Percentiles rank a stretch among this genome's conserved stretches.
These are phyloP conservation scores for Calocera cornea DNA, from an alignment of 768 basidiomycete species.

Conservation along the genomic window DNA sequence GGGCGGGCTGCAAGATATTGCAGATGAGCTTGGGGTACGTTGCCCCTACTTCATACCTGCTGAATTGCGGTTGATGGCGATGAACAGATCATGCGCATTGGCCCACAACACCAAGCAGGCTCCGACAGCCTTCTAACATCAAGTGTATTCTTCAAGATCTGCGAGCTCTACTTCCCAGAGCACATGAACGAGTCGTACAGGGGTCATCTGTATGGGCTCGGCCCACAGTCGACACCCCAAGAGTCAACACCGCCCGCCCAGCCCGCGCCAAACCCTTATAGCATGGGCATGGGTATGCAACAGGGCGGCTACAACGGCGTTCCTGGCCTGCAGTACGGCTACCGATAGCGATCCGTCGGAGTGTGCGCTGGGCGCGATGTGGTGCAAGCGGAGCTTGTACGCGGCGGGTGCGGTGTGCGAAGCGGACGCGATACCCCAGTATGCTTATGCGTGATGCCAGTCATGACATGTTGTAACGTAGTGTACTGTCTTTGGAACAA, in stretches of 20 bases:
- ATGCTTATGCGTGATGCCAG: slow-evolving; percentile 3
- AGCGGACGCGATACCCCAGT: slow-evolving; percentile 1
- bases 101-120: slow-evolving; percentile 87
- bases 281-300: not conserved
- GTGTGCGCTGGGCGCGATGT: not conserved
- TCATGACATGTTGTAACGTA: slow-evolving; percentile 3
- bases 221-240: not conserved
- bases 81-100: slow-evolving; percentile 69
- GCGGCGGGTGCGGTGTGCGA: not conserved
- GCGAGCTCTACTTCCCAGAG: slow-evolving; percentile 81
- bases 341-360: not conserved
- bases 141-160: slow-evolving; percentile 92
- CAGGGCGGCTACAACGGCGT: not conserved
- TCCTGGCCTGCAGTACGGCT: not conserved
- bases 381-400: not conserved
- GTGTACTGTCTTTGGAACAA: not conserved
- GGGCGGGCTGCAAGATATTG: slow-evolving; percentile 85
- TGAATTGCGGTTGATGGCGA: not conserved
- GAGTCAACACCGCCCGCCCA: not conserved
- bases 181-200: slow-evolving; percentile 50
- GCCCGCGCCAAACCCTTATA: not conserved
- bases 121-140: slow-evolving; percentile 93
- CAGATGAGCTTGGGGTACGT: slow-evolving; percentile 85
- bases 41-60: not conserved
- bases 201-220: slow-evolving; percentile 19